Base-by-base conservation (phyloP, 768 basidiomycete genomes). In the Mycena rosella region DNA sequence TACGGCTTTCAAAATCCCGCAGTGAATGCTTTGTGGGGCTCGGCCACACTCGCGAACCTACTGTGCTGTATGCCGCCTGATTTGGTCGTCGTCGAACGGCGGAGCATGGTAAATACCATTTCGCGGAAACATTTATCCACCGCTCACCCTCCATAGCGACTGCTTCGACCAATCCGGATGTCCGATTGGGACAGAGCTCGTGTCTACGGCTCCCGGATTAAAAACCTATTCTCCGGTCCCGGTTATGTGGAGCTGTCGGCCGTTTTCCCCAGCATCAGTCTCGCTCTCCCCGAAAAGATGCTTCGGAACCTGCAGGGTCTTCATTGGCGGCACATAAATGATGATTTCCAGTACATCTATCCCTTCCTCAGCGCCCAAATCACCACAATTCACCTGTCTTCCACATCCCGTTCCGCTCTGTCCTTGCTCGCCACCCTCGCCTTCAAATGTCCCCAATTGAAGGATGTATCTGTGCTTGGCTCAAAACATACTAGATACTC, bases 321-420 rank as follows among this genome's bases (percentile, higher is more conserved):
- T 20, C 5, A 53, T 63, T 63, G 61, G 61, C 22, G 6, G 32
- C 42, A 54, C 61, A 1, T 10, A 5, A 52, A 45, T 5, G 17
- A 47, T 5, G 61, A 54, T 17, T 63, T 63, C 32, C 51, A 52
- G 26, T 53, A 40, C 60, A 61, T 61, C n/a, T 8, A 53, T 15
- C 32, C 2, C 38, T 61, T 61, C 27, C 48, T 61, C 49, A 15
- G 24, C 40, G 49, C 60, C 10, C 36, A 32, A 8, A 20, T 61
- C 48, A 61, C 60, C 24, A 42, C 49, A 15, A 51, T 61, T 42
- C 24, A 29, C 36, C 29, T 61, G 24, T 24, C 20, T 34, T 13
- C 27, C 13, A 5, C 36, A 17, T 61, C 49, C 48, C 10, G 9
- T 26, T 3, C 38, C 22, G 56, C 56, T 3, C 42, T 30, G 9